A percentile compares a stretch with the other conserved stretches of the same genome.
phyloP scores from a whole-genome alignment of 441 rosid species.

The Pelargonium australe region DNA sequence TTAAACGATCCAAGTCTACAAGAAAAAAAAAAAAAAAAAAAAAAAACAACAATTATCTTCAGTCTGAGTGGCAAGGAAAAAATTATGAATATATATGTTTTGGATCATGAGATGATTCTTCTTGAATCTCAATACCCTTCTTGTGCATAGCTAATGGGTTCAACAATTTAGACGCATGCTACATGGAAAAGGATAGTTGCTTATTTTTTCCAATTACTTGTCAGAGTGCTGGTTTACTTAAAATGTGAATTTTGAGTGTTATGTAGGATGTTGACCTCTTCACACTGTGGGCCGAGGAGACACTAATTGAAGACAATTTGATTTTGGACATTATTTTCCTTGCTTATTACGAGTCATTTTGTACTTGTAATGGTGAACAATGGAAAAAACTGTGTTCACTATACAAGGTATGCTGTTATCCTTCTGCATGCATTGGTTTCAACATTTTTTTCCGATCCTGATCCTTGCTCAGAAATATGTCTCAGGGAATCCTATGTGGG shows the following conservation, averaged over 20 bases:
- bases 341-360: slow-evolving; percentile 74
- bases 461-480: slow-evolving; percentile 25
- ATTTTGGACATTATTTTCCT: slow-evolving; percentile 82
- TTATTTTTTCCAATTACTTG: slow-evolving; percentile 15
- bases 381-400: slow-evolving; percentile 69
- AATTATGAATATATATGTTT: no score
- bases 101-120: no score
- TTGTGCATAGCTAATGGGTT: no score
- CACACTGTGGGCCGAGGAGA: slow-evolving; percentile 96
- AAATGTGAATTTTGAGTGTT: slow-evolving; percentile 18
- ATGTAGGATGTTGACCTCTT: slow-evolving; percentile 73
- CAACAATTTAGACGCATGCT: no score
- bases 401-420: slow-evolving; percentile 59
- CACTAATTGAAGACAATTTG: slow-evolving; percentile 69
- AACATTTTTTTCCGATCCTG: slow-evolving; percentile 11
- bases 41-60: no score
- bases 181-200: neutral
- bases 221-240: slow-evolving; percentile 10
- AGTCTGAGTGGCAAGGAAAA: no score
- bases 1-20: no score
- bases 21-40: no score
- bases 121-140: no score
- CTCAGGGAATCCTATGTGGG: slow-evolving; percentile 69
- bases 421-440: slow-evolving; percentile 20
- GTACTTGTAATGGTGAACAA: slow-evolving; percentile 64